phyloP scores from a whole-genome alignment of 805 yeast genomes.

The Wickerhamiella nectarea region DNA sequence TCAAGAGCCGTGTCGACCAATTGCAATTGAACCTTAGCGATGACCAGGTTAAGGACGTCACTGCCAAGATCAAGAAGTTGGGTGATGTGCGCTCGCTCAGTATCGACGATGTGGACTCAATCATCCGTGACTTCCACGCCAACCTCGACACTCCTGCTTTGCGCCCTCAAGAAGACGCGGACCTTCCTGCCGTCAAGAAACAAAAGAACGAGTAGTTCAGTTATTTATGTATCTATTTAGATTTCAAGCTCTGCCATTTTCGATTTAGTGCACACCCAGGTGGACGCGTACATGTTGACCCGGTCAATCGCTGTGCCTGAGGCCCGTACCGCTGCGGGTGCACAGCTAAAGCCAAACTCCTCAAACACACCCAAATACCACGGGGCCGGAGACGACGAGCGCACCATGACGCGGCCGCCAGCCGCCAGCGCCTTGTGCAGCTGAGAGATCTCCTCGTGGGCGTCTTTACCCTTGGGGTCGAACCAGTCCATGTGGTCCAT shows the following conservation, averaged over 20 bases:
- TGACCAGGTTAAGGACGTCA: constrained; percentile 89
- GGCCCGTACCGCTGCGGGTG: constrained; percentile 54
- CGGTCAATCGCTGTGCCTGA: constrained; percentile 60
- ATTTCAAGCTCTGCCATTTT: not conserved
- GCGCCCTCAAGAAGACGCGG: constrained; percentile 15
- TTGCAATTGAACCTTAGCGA: constrained; percentile 80
- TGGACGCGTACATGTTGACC: constrained; percentile 77
- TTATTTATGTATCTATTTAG: not conserved
- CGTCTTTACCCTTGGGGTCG: constrained; percentile 49
- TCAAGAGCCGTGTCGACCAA: constrained; percentile 95
- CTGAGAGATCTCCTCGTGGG: constrained; percentile 51
- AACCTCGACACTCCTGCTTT: constrained; percentile 29
- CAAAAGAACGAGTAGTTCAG: constrained; percentile 20
- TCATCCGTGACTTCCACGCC: constrained; percentile 85
- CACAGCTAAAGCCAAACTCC: constrained; percentile 49
- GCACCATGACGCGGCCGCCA: constrained; percentile 61
- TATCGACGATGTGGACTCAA: constrained; percentile 95
- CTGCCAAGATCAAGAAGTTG: constrained; percentile 78
- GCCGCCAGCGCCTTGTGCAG: constrained; percentile 46
- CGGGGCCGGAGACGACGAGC: constrained; percentile 61
- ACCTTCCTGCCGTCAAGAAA: constrained; percentile 24
- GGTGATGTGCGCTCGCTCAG: constrained; percentile 92
- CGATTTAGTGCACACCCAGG: constrained; percentile 64
- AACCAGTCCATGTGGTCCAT: constrained; percentile 96
- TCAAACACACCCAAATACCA: constrained; percentile 69